Evolutionary conservation across 2,329 filamentous ascomycete species (phyloP).

Genomic region (Aspergillus proliferans): DNA sequence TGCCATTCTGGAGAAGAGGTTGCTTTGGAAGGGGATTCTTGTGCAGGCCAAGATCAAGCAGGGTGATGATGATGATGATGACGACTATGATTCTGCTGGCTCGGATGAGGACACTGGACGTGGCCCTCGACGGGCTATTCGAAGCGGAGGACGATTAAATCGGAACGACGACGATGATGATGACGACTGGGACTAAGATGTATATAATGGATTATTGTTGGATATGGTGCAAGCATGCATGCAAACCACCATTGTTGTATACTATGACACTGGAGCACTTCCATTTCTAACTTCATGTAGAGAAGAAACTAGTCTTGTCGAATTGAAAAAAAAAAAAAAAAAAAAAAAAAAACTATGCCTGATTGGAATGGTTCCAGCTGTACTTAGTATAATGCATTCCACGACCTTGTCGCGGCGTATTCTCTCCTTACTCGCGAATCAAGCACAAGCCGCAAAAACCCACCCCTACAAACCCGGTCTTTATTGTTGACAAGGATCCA

Average conservation of each 20-base stretch:
- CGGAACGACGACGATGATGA: conserved; percentile 31
- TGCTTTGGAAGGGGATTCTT: conserved; percentile 36
- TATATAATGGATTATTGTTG: not conserved
- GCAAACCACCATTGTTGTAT: too few species aligned
- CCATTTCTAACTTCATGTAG: conserved; percentile 1
- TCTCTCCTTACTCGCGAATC: too few species aligned
- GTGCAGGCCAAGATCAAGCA: conserved; percentile 26
- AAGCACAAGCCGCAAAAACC: too few species aligned
- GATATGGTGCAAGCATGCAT: too few species aligned
- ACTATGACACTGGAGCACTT: not conserved
- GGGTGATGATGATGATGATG: conserved; percentile 18
- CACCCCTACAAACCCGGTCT: too few species aligned
- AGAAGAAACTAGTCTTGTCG: conserved; percentile 3
- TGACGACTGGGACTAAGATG: conserved; percentile 15
- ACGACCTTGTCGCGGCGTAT: too few species aligned
- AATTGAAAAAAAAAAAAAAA: conserved; percentile 1
- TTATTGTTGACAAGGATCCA: too few species aligned
- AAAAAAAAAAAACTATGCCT: too few species aligned
- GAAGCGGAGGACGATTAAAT: conserved; percentile 23
- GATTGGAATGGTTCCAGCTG: too few species aligned
- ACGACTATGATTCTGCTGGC: conserved; percentile 17
- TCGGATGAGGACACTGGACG: conserved; percentile 13
- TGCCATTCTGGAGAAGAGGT: conserved; percentile 36
- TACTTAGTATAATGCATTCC: too few species aligned
- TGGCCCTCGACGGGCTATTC: conserved; percentile 19